Base-by-base conservation (phyloP, 2,329 filamentous ascomycete species). In the Amesomyces nigricolor region DNA sequence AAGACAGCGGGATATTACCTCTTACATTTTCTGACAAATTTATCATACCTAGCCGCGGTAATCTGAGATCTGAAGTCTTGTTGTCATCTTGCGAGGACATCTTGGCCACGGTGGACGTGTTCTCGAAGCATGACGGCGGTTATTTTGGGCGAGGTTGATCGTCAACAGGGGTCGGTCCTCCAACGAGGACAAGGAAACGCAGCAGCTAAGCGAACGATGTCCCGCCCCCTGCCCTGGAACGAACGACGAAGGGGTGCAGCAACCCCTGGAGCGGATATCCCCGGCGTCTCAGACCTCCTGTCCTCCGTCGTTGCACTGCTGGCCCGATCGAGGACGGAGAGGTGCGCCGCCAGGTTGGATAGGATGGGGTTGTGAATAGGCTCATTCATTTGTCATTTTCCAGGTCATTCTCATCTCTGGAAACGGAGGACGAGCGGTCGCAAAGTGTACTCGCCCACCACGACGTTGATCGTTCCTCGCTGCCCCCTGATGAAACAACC, bases 61-160 rank as follows among this genome's bases (percentile, higher is more conserved):
- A 52, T 54, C 16, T 57, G 59, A 53, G 58, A 58, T 54, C 61
- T 61, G 60, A 62, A 61, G 60, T 58, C 57, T 51, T 53, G 44
- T 55, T 37, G 53, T 49, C 40, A 39, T 44, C 30, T 54, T 56
- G 57, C 58, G 48, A 22, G 49, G 14, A 45, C 35, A 47, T 40
- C 16, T 32, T 37, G 43, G 38, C n/a, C 16, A 35, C 49, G 5
- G 37, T 37, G 30, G 13, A 45, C 47, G 40, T 35, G 47, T 77
- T 81, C 79, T 80, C 78, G 72, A 71, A 76, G 76, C 69, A 78
- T 76, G 72, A 78, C 75, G 72, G 72, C 62, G 71, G 69, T 64
- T 70, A 72, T 73, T 72, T 71, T 66, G 63, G 68, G 67, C 64
- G 67, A 68, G 70, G 70, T 69, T 73, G 74, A 75, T 78, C 72